Conservation (phyloP, 352 stramenopile genomes). For the Phytophthora cajani region DNA sequence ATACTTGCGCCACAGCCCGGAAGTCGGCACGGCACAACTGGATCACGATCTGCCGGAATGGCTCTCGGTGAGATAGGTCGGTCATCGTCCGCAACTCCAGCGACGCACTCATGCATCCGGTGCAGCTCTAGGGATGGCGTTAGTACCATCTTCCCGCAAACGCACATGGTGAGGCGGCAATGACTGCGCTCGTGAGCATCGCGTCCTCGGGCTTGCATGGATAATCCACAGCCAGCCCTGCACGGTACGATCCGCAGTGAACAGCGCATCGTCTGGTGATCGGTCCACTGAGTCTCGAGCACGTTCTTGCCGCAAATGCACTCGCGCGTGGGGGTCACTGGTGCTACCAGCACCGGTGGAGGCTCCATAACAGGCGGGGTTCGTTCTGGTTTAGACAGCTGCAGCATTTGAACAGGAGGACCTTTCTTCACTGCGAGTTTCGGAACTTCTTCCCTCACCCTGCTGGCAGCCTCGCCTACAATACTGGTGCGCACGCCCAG, state of each 20-base stretch:
- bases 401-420: slow-evolving; percentile 34
- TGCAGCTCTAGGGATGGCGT: slow-evolving; percentile 61
- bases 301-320: slow-evolving; percentile 58
- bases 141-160: slow-evolving; percentile 72
- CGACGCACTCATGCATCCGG: slow-evolving; percentile 57
- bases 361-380: neutral
- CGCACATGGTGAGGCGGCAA: slow-evolving; percentile 68
- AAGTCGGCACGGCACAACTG: slow-evolving; percentile 20
- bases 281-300: slow-evolving; percentile 28
- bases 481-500: slow-evolving; percentile 30
- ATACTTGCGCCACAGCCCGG: slow-evolving; percentile 19
- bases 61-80: slow-evolving; percentile 3
- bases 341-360: neutral
- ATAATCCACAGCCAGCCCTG: slow-evolving; percentile 55
- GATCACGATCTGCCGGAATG: slow-evolving; percentile 13
- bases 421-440: slow-evolving; percentile 59
- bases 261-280: slow-evolving; percentile 43
- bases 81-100: slow-evolving; percentile 23
- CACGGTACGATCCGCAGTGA: slow-evolving; percentile 57
- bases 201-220: slow-evolving; percentile 56
- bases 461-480: slow-evolving; percentile 6
- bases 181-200: slow-evolving; percentile 75
- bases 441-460: slow-evolving; percentile 23
- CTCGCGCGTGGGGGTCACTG: slow-evolving; percentile 21
- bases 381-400: neutral